These are phyloP conservation scores for Leishmania arabica DNA, from an alignment of 208 protist species.

Conservation along the genomic window DNA sequence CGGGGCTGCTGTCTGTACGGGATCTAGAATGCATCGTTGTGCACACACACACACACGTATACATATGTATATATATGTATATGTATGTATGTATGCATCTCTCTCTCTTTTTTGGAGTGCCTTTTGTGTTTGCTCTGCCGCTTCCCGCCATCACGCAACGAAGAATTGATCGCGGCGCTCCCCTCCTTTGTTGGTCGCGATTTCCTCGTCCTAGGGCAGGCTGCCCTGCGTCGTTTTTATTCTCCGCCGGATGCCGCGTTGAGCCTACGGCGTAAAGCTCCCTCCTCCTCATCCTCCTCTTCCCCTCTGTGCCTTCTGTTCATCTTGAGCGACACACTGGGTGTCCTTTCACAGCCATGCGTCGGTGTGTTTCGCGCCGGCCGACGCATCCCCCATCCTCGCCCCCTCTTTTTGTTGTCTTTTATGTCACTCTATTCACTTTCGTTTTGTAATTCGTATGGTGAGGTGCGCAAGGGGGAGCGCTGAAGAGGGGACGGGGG, in stretches of 20 bases:
- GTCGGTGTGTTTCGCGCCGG: not conserved
- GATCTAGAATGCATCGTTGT: not conserved
- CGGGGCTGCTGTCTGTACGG: not conserved
- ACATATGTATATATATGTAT: too few relatives aligned
- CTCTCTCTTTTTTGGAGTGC: not conserved
- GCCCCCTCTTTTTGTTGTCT: not conserved
- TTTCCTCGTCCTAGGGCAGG: not conserved
- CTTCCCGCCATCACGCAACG: not conserved
- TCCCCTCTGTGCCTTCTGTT: not conserved
- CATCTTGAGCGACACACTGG: not conserved
- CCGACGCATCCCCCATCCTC: not conserved
- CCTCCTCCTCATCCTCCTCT: not conserved
- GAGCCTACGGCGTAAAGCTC: not conserved
- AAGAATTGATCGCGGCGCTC: not conserved
- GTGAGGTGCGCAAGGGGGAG: not conserved
- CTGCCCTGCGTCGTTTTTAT: constrained; percentile 4
- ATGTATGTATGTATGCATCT: not conserved
- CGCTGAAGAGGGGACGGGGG: not conserved
- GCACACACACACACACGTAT: not conserved
- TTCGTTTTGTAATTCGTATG: too few relatives aligned
- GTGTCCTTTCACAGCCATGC: not conserved
- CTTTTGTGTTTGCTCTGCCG: not conserved
- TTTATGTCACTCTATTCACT: not conserved
- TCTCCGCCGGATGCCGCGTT: not conserved
- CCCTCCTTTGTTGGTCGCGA: not conserved